These are phyloP conservation scores for Chlamydomonas reinhardtii DNA, from an alignment of 163 green algal species.

Conservation along the genomic window DNA sequence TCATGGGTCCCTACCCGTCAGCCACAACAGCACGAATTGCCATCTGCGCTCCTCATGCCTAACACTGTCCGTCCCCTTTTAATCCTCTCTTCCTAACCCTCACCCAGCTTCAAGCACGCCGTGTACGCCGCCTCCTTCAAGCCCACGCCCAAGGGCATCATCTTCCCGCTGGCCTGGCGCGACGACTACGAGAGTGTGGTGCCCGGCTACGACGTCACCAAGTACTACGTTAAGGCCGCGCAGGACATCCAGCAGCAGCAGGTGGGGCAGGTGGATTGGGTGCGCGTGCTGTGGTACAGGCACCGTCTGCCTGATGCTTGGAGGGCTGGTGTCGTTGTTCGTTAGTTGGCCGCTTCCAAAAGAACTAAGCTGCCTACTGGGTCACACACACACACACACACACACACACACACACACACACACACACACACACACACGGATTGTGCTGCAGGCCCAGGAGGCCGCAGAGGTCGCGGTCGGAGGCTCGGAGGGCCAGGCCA, in stretches of 20 bases:
- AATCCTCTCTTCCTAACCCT: no score
- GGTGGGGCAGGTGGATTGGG: not conserved
- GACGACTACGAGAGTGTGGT: constrained; percentile 22
- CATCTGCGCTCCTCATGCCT: no score
- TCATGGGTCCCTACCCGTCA: no score
- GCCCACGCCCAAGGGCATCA: not conserved
- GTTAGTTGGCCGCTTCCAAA: no score
- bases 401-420: not conserved
- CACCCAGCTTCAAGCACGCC: not conserved
- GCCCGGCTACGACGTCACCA: constrained; percentile 28
- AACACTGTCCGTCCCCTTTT: not conserved
- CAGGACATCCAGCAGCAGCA: not conserved
- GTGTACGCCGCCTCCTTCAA: constrained; percentile 42
- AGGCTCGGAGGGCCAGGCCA: no score
- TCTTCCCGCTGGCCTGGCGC: constrained; percentile 36
- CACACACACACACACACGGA: not conserved
- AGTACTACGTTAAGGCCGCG: constrained; percentile 34
- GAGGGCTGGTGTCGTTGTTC: no score
- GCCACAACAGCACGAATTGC: no score
- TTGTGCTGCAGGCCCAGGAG: no score
- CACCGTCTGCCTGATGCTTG: no score
- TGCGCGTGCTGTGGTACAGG: no score
- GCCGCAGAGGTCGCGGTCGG: no score
- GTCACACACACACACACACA: not conserved
- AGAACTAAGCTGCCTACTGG: no score